Percentiles rank a stretch among this genome's conserved stretches.
Conservation (phyloP, 805 yeast species). For the Yarrowia keelungensis region DNA sequence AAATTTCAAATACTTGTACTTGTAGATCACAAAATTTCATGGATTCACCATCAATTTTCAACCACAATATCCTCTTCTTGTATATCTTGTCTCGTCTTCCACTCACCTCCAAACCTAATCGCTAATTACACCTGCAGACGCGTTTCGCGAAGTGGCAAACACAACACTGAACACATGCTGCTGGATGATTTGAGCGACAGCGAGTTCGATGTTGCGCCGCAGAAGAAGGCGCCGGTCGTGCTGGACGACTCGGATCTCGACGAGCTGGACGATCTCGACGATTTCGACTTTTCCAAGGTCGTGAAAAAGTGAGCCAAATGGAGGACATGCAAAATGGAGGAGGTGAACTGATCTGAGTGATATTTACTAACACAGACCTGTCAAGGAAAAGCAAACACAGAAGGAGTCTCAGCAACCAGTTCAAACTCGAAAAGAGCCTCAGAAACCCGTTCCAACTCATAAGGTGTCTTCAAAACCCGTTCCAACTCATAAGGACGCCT, state of each 20-base stretch:
- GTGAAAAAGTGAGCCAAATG: neutral
- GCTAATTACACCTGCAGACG: neutral
- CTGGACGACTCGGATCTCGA: slow-evolving; percentile 30
- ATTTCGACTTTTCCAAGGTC: slow-evolving; percentile 3
- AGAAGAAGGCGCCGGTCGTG: neutral
- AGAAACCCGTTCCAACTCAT: too few relatives aligned
- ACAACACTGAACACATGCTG: neutral
- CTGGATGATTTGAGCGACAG: slow-evolving; percentile 19
- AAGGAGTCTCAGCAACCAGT: too few relatives aligned
- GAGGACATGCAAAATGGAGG: too few relatives aligned
- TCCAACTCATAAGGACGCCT: too few relatives aligned
- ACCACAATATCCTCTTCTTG: too few relatives aligned
- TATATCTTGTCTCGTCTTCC: too few relatives aligned
- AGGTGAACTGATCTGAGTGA: too few relatives aligned
- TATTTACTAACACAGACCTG: neutral
- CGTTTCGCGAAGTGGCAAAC: slow-evolving; percentile 20
- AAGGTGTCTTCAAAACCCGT: too few relatives aligned
- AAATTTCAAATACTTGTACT: too few relatives aligned
- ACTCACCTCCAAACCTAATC: neutral
- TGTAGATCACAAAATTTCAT: too few relatives aligned
- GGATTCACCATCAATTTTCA: too few relatives aligned
- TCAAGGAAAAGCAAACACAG: neutral
- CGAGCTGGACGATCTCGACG: slow-evolving; percentile 26
- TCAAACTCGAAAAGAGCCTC: too few relatives aligned
- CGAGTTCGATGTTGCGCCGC: neutral